Conservation (phyloP, 805 yeast genomes). For the Myxozyma vanderwaltii region DNA sequence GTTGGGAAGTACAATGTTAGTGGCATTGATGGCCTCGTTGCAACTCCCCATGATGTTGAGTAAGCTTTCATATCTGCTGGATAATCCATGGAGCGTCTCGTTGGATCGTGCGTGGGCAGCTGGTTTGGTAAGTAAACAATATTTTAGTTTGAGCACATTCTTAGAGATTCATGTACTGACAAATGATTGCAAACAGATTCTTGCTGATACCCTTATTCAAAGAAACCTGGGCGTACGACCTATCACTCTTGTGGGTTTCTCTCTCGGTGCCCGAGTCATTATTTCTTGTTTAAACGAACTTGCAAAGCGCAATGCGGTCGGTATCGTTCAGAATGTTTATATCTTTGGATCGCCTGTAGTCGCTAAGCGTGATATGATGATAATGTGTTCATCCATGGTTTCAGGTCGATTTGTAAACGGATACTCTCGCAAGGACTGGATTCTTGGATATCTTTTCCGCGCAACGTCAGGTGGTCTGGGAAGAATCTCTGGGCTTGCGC, state of each 20-base stretch:
- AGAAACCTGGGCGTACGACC: conserved; percentile 93
- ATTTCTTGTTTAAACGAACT: conserved; percentile 86
- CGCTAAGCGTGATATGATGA: conserved; percentile 72
- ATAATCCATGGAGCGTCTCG: conserved; percentile 98
- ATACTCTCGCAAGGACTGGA: conserved; percentile 91
- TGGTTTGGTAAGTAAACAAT: conserved; percentile 48
- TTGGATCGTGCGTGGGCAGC: conserved; percentile 97
- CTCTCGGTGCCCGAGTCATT: conserved; percentile 88
- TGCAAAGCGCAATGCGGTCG: conserved; percentile 82
- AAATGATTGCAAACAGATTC: conserved; percentile 54
- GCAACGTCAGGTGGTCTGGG: conserved; percentile 95
- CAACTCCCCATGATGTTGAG: conserved; percentile 91
- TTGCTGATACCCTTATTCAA: conserved; percentile 87
- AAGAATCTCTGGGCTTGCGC: conserved; percentile 87
- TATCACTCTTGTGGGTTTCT: conserved; percentile 87
- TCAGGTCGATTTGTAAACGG: conserved; percentile 91
- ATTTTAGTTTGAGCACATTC: too few relatives aligned
- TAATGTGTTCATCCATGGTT: conserved; percentile 78
- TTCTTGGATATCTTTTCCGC: conserved; percentile 87
- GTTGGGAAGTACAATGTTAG: conserved; percentile 84
- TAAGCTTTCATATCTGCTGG: conserved; percentile 83
- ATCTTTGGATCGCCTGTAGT: conserved; percentile 88
- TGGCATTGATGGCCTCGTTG: conserved; percentile 88
- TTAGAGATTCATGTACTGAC: not conserved
- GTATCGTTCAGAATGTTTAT: conserved; percentile 84